These are phyloP conservation scores for Paramecium pentaurelia DNA, from an alignment of 73 alveolate species.

Conservation along the genomic window DNA sequence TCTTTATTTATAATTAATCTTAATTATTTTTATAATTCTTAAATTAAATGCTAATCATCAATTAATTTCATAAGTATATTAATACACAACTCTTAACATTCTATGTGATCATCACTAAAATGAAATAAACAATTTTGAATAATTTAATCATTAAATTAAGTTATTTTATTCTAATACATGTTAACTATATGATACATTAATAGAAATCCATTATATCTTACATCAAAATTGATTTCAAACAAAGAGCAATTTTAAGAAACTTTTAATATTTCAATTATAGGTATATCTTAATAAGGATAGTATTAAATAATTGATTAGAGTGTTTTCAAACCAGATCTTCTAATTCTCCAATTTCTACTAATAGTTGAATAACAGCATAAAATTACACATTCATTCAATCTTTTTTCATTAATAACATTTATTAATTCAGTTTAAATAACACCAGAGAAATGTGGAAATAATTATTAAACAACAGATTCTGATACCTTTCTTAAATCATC, in stretches of 20 bases:
- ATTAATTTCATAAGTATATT: background rate
- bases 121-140: background rate
- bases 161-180: background rate
- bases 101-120: conserved; percentile 22
- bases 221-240: background rate
- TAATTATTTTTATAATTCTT: background rate
- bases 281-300: background rate
- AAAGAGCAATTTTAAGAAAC: conserved; percentile 12
- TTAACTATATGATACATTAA: background rate
- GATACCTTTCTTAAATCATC: background rate
- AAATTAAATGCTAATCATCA: background rate
- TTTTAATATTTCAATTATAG: background rate
- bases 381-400: background rate
- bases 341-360: background rate
- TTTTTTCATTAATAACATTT: background rate
- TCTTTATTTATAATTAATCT: background rate
- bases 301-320: background rate
- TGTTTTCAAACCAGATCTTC: background rate
- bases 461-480: background rate
- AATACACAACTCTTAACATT: background rate
- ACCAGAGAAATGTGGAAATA: background rate
- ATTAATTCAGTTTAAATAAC: background rate
- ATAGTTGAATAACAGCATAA: background rate
- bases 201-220: background rate
- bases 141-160: background rate